Conservation (phyloP, 1,284 basidiomycete species). For the Meira miltonrushii region DNA sequence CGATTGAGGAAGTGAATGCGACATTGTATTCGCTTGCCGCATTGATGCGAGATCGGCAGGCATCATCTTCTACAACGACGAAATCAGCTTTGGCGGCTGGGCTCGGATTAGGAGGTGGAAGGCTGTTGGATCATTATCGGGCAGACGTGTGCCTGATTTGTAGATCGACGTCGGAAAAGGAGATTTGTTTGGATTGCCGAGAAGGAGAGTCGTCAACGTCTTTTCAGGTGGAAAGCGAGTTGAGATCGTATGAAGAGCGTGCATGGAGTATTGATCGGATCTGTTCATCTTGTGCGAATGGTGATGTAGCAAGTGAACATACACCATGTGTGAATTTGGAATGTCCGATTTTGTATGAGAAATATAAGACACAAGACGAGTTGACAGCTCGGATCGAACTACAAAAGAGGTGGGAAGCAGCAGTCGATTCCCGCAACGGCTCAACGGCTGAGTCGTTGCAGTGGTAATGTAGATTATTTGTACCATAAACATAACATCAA, state of each 20-base stretch:
- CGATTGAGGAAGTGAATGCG: no score
- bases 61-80: conserved; percentile 23
- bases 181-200: conserved; percentile 34
- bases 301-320: conserved; percentile 5
- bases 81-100: no score
- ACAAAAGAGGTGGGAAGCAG: background rate
- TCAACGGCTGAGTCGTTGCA: background rate
- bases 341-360: conserved; percentile 42
- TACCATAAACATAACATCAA: background rate
- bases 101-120: conserved; percentile 50
- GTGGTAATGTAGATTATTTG: background rate
- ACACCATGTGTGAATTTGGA: conserved; percentile 40
- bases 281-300: conserved; percentile 30
- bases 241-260: conserved; percentile 21
- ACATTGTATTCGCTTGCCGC: conserved; percentile 13
- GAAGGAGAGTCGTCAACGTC: conserved; percentile 16
- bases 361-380: conserved; percentile 9
- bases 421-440: background rate
- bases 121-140: conserved; percentile 72
- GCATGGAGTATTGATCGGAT: conserved; percentile 23
- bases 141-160: conserved; percentile 69
- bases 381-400: background rate
- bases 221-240: conserved; percentile 13
- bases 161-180: conserved; percentile 58
- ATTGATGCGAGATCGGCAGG: conserved; percentile 23